phyloP scores from a whole-genome alignment of 768 basidiomycete genomes.

The Psilocybe azurescens region DNA sequence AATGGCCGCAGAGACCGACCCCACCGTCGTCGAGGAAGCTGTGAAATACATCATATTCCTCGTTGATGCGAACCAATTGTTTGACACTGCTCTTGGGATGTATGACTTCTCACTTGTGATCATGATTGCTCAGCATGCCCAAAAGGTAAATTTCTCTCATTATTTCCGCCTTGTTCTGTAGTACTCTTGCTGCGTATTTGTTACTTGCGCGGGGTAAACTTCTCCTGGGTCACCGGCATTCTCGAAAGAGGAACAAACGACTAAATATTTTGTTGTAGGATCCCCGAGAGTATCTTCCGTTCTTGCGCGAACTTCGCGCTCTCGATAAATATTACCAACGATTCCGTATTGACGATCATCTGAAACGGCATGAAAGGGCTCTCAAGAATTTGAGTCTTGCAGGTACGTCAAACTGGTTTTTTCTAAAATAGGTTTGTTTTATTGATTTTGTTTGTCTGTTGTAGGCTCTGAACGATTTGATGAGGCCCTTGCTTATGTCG shows the following conservation, averaged over 20 bases:
- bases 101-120: slow-evolving; percentile 97
- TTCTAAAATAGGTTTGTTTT: not conserved
- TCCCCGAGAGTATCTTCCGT: slow-evolving; percentile 96
- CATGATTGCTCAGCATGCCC: slow-evolving; percentile 95
- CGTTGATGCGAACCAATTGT: slow-evolving; percentile 88
- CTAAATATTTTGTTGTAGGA: slow-evolving; percentile 60
- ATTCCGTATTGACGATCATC: slow-evolving; percentile 92
- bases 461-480: slow-evolving; percentile 74
- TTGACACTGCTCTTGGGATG: slow-evolving; percentile 97
- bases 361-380: slow-evolving; percentile 78
- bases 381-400: slow-evolving; percentile 75
- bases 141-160: slow-evolving; percentile 65
- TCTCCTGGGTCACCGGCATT: not conserved
- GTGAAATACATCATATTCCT: slow-evolving; percentile 99
- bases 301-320: slow-evolving; percentile 87
- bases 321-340: slow-evolving; percentile 83
- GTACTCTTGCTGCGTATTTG: not conserved
- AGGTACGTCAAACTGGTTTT: slow-evolving; percentile 46
- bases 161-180: not conserved
- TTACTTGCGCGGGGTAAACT: not conserved
- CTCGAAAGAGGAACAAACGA: not conserved
- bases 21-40: slow-evolving; percentile 89
- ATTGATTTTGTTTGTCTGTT: slow-evolving; percentile 5
- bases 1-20: slow-evolving; percentile 51
- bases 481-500: slow-evolving; percentile 82